Conservation (phyloP, 148 eudicot species). For the Rhododendron mucronatum region DNA sequence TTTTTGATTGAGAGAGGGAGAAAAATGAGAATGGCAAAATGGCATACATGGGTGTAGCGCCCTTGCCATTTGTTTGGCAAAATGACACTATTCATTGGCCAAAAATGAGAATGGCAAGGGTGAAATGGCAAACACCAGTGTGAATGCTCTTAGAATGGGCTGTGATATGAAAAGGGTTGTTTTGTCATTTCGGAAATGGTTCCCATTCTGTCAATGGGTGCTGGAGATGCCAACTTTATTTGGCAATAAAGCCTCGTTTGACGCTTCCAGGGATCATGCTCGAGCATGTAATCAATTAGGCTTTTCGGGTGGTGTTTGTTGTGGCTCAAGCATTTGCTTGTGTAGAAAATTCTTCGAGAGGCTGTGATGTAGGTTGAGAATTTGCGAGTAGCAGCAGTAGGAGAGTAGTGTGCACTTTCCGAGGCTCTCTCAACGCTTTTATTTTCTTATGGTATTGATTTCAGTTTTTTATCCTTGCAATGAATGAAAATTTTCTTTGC, state of each 20-base stretch:
- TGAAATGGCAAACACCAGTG: not conserved
- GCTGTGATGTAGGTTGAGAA: not conserved
- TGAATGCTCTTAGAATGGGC: not conserved
- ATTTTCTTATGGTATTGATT: not conserved
- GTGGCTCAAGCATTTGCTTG: not conserved
- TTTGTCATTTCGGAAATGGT: not conserved
- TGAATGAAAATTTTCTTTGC: not conserved
- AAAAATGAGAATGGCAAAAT: not conserved
- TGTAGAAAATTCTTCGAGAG: not conserved
- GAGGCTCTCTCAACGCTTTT: not conserved
- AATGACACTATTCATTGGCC: not conserved
- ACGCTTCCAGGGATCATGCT: not conserved
- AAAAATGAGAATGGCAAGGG: not conserved
- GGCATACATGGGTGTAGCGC: not conserved
- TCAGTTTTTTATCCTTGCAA: not conserved
- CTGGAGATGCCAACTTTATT: not conserved
- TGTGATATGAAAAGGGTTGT: not conserved
- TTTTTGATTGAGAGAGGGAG: not conserved
- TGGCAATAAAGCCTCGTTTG: not conserved
- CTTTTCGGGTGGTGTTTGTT: not conserved
- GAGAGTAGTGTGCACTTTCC: not conserved
- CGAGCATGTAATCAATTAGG: not conserved
- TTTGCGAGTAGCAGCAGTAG: not conserved
- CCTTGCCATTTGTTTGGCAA: not conserved
- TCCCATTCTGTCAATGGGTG: not conserved